Percentiles rank a stretch among this genome's conserved stretches.
Evolutionary conservation across 1,284 basidiomycete genomes (phyloP).

Genomic region (Erythrobasidium hasegawianum): DNA sequence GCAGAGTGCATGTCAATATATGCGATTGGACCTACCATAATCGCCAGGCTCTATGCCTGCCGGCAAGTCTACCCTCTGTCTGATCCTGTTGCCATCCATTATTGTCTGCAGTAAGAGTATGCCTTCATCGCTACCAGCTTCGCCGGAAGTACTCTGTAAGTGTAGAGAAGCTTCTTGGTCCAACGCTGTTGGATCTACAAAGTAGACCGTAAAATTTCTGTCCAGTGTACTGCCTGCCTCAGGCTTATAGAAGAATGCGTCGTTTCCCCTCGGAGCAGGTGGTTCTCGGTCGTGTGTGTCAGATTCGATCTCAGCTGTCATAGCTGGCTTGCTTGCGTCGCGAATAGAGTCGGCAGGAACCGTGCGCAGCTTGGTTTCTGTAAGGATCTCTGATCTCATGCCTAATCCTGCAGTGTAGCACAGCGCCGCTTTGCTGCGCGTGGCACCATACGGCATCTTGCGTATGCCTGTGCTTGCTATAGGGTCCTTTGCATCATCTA

Average conservation of each 20-base stretch:
- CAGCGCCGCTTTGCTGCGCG: not conserved
- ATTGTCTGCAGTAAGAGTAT: not conserved
- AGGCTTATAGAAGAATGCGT: not conserved
- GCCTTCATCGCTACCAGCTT: no score
- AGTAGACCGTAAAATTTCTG: not conserved
- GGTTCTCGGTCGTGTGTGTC: constrained; percentile 1
- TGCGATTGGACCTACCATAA: not conserved
- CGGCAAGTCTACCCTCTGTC: not conserved
- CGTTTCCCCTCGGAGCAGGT: not conserved
- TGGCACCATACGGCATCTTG: not conserved
- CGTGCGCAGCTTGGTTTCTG: not conserved
- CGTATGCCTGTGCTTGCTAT: not conserved
- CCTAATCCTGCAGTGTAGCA: not conserved
- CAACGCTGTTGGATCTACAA: not conserved
- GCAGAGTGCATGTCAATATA: no score
- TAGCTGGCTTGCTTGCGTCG: not conserved
- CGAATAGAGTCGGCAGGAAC: not conserved
- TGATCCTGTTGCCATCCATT: not conserved
- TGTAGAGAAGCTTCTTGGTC: not conserved
- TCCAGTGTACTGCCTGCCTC: not conserved
- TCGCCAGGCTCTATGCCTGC: not conserved
- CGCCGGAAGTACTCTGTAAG: not conserved
- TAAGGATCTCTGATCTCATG: not conserved
- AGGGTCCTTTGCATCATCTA: no score
- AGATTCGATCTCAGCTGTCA: not conserved